A percentile compares a stretch with the other conserved stretches of the same genome.
These are phyloP conservation scores for Oryza officinalis DNA, from an alignment of 176 grass and related monocot genomes.

Conservation along the genomic window DNA sequence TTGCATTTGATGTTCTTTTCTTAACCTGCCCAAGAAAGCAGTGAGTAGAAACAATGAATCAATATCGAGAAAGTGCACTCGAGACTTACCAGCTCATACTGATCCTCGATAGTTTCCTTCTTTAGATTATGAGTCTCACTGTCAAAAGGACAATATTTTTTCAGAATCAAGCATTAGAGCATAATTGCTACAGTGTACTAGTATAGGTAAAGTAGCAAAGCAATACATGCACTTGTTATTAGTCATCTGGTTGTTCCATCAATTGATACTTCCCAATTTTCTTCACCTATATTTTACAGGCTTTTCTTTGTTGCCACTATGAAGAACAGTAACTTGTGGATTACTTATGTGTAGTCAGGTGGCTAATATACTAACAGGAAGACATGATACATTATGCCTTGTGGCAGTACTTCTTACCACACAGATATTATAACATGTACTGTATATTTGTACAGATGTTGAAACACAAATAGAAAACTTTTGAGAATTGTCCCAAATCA, in stretches of 20 bases:
- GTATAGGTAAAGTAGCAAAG: not conserved
- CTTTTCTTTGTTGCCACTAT: not conserved
- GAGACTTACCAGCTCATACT: conserved; percentile 73
- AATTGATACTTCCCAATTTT: not conserved
- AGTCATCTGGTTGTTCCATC: not conserved
- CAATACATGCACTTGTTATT: not conserved
- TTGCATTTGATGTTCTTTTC: conserved; percentile 63
- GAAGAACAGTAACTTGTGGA: not conserved
- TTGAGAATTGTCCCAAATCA: not conserved
- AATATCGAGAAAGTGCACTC: conserved; percentile 18
- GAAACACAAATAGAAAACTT: not conserved
- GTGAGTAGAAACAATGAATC: not conserved
- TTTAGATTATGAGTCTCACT: conserved; percentile 83
- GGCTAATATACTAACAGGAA: not conserved
- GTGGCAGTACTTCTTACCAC: not conserved
- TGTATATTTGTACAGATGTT: not conserved
- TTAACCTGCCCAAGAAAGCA: conserved; percentile 62
- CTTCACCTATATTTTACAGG: not conserved
- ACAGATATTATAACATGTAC: not conserved
- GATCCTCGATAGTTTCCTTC: conserved; percentile 74
- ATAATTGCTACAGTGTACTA: not conserved
- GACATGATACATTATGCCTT: not conserved
- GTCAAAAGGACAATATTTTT: conserved; percentile 32
- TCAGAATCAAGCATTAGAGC: not conserved
- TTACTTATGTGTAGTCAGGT: not conserved